These are phyloP conservation scores for Linnemannia hyalina DNA, from an alignment of 192 early-diverging fungal genomes.

Conservation along the genomic window DNA sequence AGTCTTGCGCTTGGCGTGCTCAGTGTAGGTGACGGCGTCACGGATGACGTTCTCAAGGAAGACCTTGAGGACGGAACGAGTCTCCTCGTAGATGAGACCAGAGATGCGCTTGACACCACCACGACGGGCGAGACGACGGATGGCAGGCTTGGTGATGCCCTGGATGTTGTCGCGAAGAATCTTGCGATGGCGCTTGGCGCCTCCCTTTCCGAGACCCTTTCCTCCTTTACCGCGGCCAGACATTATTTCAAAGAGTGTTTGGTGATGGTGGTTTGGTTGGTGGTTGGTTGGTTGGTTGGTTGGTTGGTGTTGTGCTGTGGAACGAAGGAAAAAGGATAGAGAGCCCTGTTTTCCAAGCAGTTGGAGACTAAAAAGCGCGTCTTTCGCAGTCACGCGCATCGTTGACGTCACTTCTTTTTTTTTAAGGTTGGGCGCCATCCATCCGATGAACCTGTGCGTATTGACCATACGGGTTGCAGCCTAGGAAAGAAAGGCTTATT, in stretches of 20 bases:
- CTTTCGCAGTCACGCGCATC: background rate
- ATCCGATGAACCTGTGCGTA: too few relatives aligned
- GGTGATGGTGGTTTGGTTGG: background rate
- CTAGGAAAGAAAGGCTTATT: too few relatives aligned
- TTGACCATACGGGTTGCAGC: too few relatives aligned
- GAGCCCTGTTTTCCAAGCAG: background rate
- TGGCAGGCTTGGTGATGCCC: slow-evolving; percentile 98
- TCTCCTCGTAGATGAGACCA: slow-evolving; percentile 99
- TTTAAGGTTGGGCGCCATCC: too few relatives aligned
- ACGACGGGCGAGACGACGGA: slow-evolving; percentile 99
- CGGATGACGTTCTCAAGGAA: slow-evolving; percentile 99
- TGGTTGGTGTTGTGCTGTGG: background rate
- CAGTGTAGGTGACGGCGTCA: slow-evolving; percentile 99
- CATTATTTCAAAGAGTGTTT: slow-evolving; percentile 86
- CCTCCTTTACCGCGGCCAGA: slow-evolving; percentile 99
- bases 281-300: background rate
- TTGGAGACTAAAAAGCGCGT: background rate
- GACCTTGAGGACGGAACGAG: slow-evolving; percentile 96
- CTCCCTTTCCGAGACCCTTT: slow-evolving; percentile 99
- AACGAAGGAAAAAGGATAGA: background rate
- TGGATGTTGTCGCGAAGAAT: slow-evolving; percentile 99
- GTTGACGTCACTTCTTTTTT: too few relatives aligned
- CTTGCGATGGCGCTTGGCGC: slow-evolving; percentile 99
- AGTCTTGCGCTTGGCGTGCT: slow-evolving; percentile 99
- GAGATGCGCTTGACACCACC: slow-evolving; percentile 99